Percentiles rank a stretch among this genome's conserved stretches.
Evolutionary conservation across 441 rosid genomes (phyloP).

Genomic region (Metrosideros polymorpha): DNA sequence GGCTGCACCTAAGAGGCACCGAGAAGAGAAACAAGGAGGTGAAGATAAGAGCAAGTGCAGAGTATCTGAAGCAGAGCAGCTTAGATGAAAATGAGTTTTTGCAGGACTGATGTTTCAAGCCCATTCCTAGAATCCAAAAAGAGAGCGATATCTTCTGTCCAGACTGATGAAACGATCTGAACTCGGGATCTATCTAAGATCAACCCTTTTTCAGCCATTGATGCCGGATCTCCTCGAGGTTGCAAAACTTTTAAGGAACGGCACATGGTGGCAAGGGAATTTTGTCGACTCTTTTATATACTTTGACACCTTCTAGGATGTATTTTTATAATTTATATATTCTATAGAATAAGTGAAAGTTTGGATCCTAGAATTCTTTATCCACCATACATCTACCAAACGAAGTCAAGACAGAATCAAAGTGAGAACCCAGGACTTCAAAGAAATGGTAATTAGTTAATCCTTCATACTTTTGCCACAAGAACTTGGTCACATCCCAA

Average conservation of each 20-base stretch:
- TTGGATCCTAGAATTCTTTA: background rate
- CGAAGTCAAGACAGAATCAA: background rate
- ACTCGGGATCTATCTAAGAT: background rate
- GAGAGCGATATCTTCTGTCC: background rate
- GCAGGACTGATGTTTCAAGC: background rate
- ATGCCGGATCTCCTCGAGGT: constrained; percentile 8
- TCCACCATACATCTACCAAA: background rate
- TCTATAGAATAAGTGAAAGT: background rate
- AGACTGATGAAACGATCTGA: background rate
- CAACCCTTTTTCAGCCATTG: background rate
- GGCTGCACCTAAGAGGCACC: constrained; percentile 4
- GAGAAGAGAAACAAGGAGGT: constrained; percentile 32
- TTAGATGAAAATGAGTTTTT: constrained; percentile 7
- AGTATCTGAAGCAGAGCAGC: constrained; percentile 15
- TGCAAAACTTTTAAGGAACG: background rate
- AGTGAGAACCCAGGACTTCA: background rate
- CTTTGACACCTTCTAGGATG: background rate
- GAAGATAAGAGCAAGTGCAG: constrained; percentile 20
- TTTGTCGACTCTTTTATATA: background rate
- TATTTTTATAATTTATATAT: background rate
- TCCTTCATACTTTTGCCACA: background rate
- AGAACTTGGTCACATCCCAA: background rate
- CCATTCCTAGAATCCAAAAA: background rate
- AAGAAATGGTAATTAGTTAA: background rate
- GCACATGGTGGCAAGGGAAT: background rate